Base-by-base conservation (phyloP, 2,329 filamentous ascomycete species). In the Colletotrichum sp. region DNA sequence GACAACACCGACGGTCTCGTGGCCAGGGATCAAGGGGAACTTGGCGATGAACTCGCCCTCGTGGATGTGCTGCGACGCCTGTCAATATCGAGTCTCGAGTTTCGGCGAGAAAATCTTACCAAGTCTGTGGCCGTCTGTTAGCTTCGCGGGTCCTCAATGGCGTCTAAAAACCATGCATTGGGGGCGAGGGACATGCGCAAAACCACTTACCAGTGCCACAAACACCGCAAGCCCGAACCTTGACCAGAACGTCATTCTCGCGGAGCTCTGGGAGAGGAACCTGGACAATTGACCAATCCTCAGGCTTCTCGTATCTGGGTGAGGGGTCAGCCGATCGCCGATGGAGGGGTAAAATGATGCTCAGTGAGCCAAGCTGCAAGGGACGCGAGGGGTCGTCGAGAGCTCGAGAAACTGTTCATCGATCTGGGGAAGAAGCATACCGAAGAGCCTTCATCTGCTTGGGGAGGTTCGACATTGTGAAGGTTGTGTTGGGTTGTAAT, bases 221-320 rank as follows among this genome's bases (percentile, higher is more conserved):
- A 77, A 93, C 90, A 86, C 91, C 91, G 79, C 90, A 92, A 71
- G 90, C 92, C 85, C 93, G 93, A 81, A 94, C 92, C 85, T 93
- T 92, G 84, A 93, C 88, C 79, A 92, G 84, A 78, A 93, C 86
- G 83, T 93, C 91, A 75, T 91, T 89, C 30, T 91, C 87, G 79
- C 91, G 89, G 78, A 93, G 84, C 78, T 86, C 88, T 24, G 92
- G 92, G 8, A 93, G 88, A 77, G 92, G 91, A 43, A 93, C 89
- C 13, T 91, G 86, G 78, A 93, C 91, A 75, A 93, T 88, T 78
- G 87, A 87, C 84, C 89, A 93, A 75, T 90, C 87, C 82, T 91
- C 86, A 58, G 91, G 91, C 87, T 92, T 90, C 83, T 91, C 89
- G 85, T 93, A 93, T 83, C 86, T 87, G 74, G n/a, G 36, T 71